A percentile compares a stretch with the other conserved stretches of the same genome.
Evolutionary conservation across 805 yeast species (phyloP).

Genomic region (Kregervanrija pseudodelftensis): DNA sequence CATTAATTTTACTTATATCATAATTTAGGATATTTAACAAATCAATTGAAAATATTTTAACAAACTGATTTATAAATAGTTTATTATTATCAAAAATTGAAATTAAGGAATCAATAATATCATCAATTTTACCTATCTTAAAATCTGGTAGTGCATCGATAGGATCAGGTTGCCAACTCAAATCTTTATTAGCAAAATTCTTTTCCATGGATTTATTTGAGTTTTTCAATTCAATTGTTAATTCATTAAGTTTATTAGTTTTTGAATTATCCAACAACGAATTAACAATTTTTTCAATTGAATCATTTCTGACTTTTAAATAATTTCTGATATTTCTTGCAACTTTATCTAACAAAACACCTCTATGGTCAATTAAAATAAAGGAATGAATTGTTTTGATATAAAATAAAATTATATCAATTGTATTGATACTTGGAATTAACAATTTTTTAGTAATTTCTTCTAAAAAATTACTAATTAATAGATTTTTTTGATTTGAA

Average conservation of each 20-base stretch:
- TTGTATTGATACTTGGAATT: conserved; percentile 78
- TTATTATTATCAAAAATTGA: conserved; percentile 68
- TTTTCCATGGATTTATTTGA: conserved; percentile 2
- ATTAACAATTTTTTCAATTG: conserved; percentile 59
- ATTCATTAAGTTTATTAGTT: conserved; percentile 38
- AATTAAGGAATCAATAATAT: conserved; percentile 62
- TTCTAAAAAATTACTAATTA: conserved; percentile 44
- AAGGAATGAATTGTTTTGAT: conserved; percentile 68
- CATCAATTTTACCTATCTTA: conserved; percentile 51
- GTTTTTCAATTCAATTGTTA: conserved; percentile 44
- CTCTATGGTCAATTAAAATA: conserved; percentile 74
- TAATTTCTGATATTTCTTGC: conserved; percentile 69
- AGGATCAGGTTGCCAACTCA: conserved; percentile 80
- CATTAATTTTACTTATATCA: conserved; percentile 32
- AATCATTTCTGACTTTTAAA: conserved; percentile 66
- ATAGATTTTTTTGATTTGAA: conserved; percentile 40
- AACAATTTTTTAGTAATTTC: conserved; percentile 42
- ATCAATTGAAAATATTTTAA: conserved; percentile 49
- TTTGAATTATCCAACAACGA: conserved; percentile 49
- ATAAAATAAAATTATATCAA: conserved; percentile 61
- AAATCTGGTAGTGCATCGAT: conserved; percentile 87
- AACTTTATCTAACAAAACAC: conserved; percentile 72
- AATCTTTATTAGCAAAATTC: conserved; percentile 36
- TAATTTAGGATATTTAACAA: conserved; percentile 39
- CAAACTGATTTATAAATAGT: conserved; percentile 58